Base-by-base conservation (phyloP, 1,284 basidiomycete genomes). In the Clitocybe nebularis region DNA sequence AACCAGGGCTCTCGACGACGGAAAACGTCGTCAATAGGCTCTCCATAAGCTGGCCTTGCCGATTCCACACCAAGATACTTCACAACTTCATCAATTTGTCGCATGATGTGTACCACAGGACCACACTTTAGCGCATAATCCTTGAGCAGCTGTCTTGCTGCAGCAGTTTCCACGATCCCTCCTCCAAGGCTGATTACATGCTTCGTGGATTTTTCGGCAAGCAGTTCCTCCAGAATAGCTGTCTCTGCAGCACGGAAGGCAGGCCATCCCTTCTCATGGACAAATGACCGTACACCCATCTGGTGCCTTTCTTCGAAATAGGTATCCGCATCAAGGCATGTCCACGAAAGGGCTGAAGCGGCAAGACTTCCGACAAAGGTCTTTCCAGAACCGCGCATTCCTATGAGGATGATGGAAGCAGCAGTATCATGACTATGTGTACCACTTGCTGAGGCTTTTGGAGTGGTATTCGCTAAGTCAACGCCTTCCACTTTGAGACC, bases 351-450 rank as follows among this genome's bases (percentile, higher is more conserved):
- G 0, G 82, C 71, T 9, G 75, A 67, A 1, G 92, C 85, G 5
- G 89, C 92, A 25, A 92, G 71, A 41, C 77, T 71, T 14, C 94
- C 93, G 46, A 98, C 77, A 66, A 86, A 88, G 1, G 90, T 91
- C 74, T 99, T 99, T 43, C 96, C 95, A 0, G 92, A 90, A 4
- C 95, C 95, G 24, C 95, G 88, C 95, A 99, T 98, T 28, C 95
- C 94, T 44, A 95, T 88, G 52, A 97, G 69, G 45, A 98, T 67
- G 49, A 94, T 81, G 6, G 89, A 89, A 0, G 85, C 78, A 17
- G 74, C 64, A 2, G 73, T 50, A 30, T 69, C 61, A 10, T 68
- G 70, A 11, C 61, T 51, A 3, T 54, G 52, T 29, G 64, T 59
- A 29, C 65, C 60, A 48, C 71, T 74, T 23, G 69, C 61, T 6